Evolutionary conservation across 805 yeast species (phyloP).

Genomic region (Candida glaebosa): DNA sequence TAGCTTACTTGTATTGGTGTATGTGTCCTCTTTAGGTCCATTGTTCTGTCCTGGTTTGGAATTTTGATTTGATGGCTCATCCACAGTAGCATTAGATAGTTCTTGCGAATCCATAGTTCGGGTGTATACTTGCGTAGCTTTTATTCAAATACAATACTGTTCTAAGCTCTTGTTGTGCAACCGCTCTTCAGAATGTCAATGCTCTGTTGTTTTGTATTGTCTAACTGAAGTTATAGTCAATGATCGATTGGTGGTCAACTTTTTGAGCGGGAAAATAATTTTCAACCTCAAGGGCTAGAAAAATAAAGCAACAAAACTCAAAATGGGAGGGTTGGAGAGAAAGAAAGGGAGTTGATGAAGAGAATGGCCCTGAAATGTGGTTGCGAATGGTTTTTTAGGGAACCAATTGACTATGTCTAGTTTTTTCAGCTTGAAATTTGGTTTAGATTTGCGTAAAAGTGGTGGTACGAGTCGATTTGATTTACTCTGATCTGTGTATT

Average conservation of each 20-base stretch:
- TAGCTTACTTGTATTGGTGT: not conserved
- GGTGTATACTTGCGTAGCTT: not conserved
- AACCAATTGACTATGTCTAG: no score
- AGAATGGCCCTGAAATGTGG: no score
- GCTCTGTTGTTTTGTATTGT: not conserved
- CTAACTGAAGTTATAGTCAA: not conserved
- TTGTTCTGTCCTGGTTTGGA: constrained; percentile 4
- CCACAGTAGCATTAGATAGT: constrained; percentile 9
- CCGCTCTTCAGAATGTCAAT: not conserved
- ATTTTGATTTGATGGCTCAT: constrained; percentile 27
- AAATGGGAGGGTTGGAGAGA: not conserved
- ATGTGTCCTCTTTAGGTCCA: constrained; percentile 3
- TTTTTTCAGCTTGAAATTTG: no score
- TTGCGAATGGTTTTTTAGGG: no score
- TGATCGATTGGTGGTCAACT: not conserved
- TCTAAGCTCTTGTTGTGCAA: not conserved
- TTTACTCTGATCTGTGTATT: not conserved
- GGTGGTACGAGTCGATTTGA: no score
- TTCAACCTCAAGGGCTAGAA: not conserved
- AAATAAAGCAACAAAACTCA: not conserved
- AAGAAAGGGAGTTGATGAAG: no score
- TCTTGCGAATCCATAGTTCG: constrained; percentile 1
- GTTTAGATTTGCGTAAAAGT: no score
- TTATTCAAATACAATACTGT: not conserved
- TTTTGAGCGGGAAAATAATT: not conserved